Base-by-base conservation (phyloP, 164 flowering plant species). In the Cinnamomum micranthum region DNA sequence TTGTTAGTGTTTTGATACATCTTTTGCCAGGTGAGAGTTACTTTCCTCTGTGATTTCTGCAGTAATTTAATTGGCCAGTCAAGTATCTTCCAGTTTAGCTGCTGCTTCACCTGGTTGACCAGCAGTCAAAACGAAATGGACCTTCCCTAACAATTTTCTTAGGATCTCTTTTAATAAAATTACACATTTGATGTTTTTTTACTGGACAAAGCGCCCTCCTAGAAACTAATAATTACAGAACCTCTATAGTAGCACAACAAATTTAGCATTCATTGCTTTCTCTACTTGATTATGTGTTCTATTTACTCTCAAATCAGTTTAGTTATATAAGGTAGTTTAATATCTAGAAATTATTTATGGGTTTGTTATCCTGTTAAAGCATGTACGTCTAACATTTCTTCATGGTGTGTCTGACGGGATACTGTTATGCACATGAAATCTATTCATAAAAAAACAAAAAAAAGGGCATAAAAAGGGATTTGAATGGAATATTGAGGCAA, bases 1-100 rank as follows among this genome's bases (percentile, higher is more conserved):
- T 93, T 73, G 94, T 91, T 68, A 96, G 99, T 79, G 99, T 96
- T 77, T 86, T 96, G 63, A 92, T 96, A 77, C 99, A 96, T 85
- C 94, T 93, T 76, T 84, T 93, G 71, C 98, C 98, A 69, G 98
- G 99, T 96, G 72, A 85, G 72, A 85, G 94, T 76, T 2, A 17
- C 47, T 28, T 4, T 13, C 35, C 20, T 31, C 19, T 67, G 69
- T 67, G 47, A 67, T 67, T 20, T 20, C 33, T 10, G n/a, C 33
- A 19, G n/a, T 33, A 15, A 19, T 67, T 20, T 28, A 25, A 67
- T 55, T 67, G 69, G n/a, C 19, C 9, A 2, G 60, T 55, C n/a
- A 20, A 20, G 60, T 55, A 15, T 55, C 13, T 55, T 20, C 60
- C 60, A 3, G 6, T 55, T 14, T 4, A 14, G 60, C 60, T 55